Evolutionary conservation across 169 alveolate genomes (phyloP).

Genomic region (Cryptosporidium ubiquitum): DNA sequence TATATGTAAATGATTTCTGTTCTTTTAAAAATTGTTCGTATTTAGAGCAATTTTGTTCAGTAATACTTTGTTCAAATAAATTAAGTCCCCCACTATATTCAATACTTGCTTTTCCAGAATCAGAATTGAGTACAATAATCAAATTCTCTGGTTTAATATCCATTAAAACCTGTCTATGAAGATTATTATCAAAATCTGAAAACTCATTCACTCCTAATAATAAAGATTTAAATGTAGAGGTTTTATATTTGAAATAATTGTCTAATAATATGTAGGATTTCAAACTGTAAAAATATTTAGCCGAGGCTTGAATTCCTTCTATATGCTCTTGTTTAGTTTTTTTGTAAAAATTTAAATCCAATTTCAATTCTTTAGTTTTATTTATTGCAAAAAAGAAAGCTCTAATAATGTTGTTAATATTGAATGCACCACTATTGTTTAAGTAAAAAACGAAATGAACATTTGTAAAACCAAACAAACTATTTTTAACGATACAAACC

Average conservation of each 20-base stretch:
- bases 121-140: background rate
- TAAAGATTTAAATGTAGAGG: background rate
- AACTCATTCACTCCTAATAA: slow-evolving; percentile 16
- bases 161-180: background rate
- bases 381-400: background rate
- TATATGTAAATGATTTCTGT: background rate
- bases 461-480: slow-evolving; percentile 5
- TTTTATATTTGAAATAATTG: background rate
- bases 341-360: background rate
- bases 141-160: slow-evolving; percentile 21
- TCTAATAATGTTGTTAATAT: background rate
- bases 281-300: background rate
- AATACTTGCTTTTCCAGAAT: background rate
- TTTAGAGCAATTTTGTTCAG: background rate
- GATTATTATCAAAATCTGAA: background rate
- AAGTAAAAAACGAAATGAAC: background rate
- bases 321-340: background rate
- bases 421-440: background rate
- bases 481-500: background rate
- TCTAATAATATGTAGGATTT: background rate
- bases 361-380: background rate
- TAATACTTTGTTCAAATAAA: background rate
- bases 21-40: background rate
- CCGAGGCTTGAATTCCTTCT: too few relatives aligned
- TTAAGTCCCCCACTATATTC: background rate